Conservation (phyloP, 129 eudicot species). For the Glebionis coronaria region DNA sequence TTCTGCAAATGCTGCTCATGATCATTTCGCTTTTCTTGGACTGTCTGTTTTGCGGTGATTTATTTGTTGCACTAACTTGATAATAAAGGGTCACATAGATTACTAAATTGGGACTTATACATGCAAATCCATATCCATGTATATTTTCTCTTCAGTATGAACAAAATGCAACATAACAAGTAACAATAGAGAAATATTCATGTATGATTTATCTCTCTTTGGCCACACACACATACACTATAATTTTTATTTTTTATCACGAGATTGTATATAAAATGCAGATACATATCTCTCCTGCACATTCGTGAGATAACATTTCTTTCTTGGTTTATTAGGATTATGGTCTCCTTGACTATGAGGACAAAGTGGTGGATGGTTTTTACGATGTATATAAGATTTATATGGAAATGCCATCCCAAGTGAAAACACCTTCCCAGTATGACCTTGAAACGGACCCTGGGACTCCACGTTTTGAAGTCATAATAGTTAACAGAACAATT, state of each 20-base stretch:
- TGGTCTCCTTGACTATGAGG: conserved; percentile 87
- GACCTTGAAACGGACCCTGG: conserved; percentile 76
- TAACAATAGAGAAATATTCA: neutral
- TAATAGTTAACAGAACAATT: conserved; percentile 68
- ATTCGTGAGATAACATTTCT: neutral
- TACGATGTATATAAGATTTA: conserved; percentile 70
- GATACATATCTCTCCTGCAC: conserved; percentile 10
- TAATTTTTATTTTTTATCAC: no score
- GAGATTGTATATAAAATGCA: neutral
- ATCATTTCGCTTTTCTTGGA: no score
- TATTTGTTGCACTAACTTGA: no score
- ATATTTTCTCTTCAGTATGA: neutral
- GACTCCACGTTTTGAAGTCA: conserved; percentile 69
- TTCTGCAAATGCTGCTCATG: neutral
- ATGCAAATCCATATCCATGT: no score
- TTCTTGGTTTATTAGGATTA: conserved; percentile 51
- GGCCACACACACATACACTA: no score
- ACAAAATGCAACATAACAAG: neutral
- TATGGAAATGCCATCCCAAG: conserved; percentile 49
- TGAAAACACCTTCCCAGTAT: conserved; percentile 76
- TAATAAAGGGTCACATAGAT: no score
- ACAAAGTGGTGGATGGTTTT: conserved; percentile 93
- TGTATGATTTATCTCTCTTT: no score
- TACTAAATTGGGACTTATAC: no score
- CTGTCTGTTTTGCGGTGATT: no score